These are phyloP conservation scores for Bombardia bombarda DNA, from an alignment of 495 filamentous ascomycete species.

Conservation along the genomic window DNA sequence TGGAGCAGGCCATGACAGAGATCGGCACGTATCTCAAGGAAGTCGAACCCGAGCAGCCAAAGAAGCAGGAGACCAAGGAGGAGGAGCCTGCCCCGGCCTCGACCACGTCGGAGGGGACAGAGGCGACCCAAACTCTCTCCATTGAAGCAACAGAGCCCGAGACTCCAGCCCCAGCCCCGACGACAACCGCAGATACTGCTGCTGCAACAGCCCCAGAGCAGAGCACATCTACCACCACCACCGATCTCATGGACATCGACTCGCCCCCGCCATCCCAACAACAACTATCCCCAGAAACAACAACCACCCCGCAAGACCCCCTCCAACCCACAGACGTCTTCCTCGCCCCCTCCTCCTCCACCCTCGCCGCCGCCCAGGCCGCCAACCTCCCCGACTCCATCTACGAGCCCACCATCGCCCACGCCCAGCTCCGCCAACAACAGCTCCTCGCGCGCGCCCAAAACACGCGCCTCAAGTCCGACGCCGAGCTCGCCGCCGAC, in stretches of 20 bases:
- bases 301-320: slow-evolving; percentile 14
- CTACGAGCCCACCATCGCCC: slow-evolving; percentile 76
- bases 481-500: slow-evolving; percentile 54
- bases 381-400: slow-evolving; percentile 62
- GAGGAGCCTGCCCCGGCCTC: slow-evolving; percentile 4
- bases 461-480: slow-evolving; percentile 62
- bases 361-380: slow-evolving; percentile 63
- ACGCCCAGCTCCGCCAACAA: slow-evolving; percentile 74
- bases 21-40: slow-evolving; percentile 64
- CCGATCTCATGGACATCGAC: slow-evolving; percentile 19
- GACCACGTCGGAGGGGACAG: background rate
- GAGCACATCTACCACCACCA: no score
- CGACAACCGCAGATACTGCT: background rate
- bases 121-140: background rate
- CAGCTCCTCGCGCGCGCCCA: slow-evolving; percentile 54
- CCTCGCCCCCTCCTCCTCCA: slow-evolving; percentile 60
- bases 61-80: background rate
- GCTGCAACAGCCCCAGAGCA: slow-evolving; percentile 11
- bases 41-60: slow-evolving; percentile 20
- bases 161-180: background rate
- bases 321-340: slow-evolving; percentile 58
- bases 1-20: slow-evolving; percentile 78
- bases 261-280: slow-evolving; percentile 1
- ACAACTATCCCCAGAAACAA: no score
- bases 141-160: background rate